These are phyloP conservation scores for Ploettnerulaceae sp. DNA, from an alignment of 2,329 filamentous ascomycete genomes.

Conservation along the genomic window DNA sequence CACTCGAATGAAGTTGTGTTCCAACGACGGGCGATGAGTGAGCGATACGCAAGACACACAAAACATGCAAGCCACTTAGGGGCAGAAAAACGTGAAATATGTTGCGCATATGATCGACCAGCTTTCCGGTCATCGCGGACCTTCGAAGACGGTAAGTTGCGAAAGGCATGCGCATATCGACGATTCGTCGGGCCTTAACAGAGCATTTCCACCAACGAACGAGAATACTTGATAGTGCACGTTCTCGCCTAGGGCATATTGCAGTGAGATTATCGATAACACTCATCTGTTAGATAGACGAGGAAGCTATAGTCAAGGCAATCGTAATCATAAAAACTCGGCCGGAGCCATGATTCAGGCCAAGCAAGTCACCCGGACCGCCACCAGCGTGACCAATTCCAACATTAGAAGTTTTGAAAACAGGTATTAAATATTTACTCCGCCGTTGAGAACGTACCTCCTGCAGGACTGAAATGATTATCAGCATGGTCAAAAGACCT, in stretches of 20 bases:
- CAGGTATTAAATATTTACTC: conserved; percentile 20
- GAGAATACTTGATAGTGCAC: not conserved
- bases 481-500: conserved; percentile 12
- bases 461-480: conserved; percentile 27
- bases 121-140: conserved; percentile 18
- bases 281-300: no score
- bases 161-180: no score
- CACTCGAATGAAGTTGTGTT: conserved; percentile 16
- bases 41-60: no score
- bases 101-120: conserved; percentile 18
- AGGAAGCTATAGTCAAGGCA: no score
- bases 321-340: not conserved
- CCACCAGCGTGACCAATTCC: conserved; percentile 9
- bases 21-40: conserved; percentile 5
- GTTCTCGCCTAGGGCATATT: no score
- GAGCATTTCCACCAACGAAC: not conserved
- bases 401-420: conserved; percentile 6
- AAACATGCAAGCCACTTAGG: conserved; percentile 2
- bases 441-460: conserved; percentile 30
- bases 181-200: not conserved
- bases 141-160: conserved; percentile 1
- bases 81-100: conserved; percentile 11
- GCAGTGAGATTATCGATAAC: no score
- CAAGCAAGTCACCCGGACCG: conserved; percentile 1
- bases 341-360: not conserved